Percentiles rank a stretch among this genome's conserved stretches.
These are phyloP conservation scores for Collybia sordida DNA, from an alignment of 768 basidiomycete genomes.

Conservation along the genomic window DNA sequence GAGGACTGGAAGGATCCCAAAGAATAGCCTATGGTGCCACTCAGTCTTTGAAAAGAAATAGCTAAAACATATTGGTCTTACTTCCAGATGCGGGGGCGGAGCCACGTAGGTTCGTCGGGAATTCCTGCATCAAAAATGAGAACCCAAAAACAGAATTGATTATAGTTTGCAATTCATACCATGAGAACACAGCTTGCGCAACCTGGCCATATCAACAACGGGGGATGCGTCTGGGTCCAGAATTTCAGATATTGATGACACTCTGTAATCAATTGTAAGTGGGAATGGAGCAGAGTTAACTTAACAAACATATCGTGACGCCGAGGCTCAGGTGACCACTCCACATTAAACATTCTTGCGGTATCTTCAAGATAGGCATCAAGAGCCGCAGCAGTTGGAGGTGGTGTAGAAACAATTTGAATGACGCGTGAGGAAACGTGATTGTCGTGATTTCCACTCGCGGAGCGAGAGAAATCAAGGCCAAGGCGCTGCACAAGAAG, in stretches of 20 bases:
- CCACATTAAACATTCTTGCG: conserved; percentile 49
- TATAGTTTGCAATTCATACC: conserved; percentile 57
- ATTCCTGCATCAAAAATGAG: conserved; percentile 46
- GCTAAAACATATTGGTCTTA: conserved; percentile 29
- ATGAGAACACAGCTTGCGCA: conserved; percentile 57
- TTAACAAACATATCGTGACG: conserved; percentile 60
- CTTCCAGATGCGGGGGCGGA: conserved; percentile 80
- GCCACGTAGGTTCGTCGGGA: conserved; percentile 72
- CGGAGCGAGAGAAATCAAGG: conserved; percentile 54
- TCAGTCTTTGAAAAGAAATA: conserved; percentile 4
- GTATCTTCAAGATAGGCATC: conserved; percentile 55
- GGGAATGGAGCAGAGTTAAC: background rate
- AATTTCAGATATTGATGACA: conserved; percentile 58
- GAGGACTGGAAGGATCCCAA: conserved; percentile 57
- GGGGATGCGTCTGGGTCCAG: conserved; percentile 50
- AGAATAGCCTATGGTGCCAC: conserved; percentile 45
- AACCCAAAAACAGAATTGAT: conserved; percentile 1
- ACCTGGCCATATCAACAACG: conserved; percentile 52
- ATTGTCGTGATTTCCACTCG: conserved; percentile 46
- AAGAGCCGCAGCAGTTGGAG: conserved; percentile 56
- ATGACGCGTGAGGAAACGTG: conserved; percentile 58
- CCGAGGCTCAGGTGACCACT: conserved; percentile 62
- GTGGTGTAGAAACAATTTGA: conserved; percentile 48
- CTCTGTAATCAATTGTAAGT: conserved; percentile 30
- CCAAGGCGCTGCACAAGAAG: conserved; percentile 58